Evolutionary conservation across 805 yeast species (phyloP).

Genomic region (Tetrapisispora namnaoensis): DNA sequence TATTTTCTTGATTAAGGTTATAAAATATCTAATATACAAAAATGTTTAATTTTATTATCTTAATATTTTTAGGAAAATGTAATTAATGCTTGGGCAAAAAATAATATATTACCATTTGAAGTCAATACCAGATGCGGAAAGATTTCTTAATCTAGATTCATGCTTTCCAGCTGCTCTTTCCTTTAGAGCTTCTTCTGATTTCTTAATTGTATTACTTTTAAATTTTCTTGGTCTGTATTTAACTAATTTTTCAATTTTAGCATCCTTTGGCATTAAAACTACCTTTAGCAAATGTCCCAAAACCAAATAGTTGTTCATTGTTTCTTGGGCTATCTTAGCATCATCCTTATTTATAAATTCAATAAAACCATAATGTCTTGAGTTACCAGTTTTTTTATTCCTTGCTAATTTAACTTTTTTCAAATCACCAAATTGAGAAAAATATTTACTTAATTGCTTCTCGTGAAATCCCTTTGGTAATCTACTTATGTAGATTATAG

Average conservation of each 20-base stretch:
- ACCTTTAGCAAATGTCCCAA: constrained; percentile 83
- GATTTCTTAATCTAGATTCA: constrained; percentile 25
- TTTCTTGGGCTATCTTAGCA: constrained; percentile 83
- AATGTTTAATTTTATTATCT: constrained; percentile 1
- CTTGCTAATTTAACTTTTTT: constrained; percentile 72
- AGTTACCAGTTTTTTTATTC: constrained; percentile 80
- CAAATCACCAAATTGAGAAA: constrained; percentile 83
- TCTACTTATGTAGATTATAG: constrained; percentile 82
- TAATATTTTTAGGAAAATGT: background rate
- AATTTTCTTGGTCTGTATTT: constrained; percentile 30
- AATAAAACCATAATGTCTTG: constrained; percentile 85
- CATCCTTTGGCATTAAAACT: constrained; percentile 37
- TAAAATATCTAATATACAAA: constrained; percentile 2
- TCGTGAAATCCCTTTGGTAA: constrained; percentile 91
- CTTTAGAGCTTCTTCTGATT: constrained; percentile 26
- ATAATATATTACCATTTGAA: constrained; percentile 25
- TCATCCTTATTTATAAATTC: constrained; percentile 69
- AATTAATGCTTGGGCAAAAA: background rate
- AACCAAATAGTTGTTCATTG: constrained; percentile 89
- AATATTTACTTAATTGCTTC: constrained; percentile 61
- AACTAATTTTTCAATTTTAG: constrained; percentile 33
- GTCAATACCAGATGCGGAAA: constrained; percentile 31
- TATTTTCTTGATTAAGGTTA: background rate
- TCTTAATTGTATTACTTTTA: constrained; percentile 24
- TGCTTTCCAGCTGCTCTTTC: constrained; percentile 26